Percentiles rank a stretch among this genome's conserved stretches.
These are phyloP conservation scores for Rhizopus delemar DNA, from an alignment of 371 early-diverging fungal species.

Conservation along the genomic window DNA sequence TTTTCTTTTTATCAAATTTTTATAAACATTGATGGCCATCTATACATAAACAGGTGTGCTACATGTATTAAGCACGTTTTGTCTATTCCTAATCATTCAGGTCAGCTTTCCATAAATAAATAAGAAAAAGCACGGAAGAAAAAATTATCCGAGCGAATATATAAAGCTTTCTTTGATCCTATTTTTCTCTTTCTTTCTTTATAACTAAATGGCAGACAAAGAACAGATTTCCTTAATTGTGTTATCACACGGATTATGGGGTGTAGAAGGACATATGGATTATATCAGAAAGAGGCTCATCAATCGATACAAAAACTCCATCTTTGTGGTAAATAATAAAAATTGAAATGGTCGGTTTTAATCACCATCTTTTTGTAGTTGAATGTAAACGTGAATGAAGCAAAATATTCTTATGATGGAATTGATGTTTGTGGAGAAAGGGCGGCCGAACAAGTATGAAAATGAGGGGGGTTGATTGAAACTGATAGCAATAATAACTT, in stretches of 20 bases:
- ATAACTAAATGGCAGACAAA: too few relatives aligned
- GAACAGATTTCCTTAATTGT: slow-evolving; percentile 40
- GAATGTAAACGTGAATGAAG: slow-evolving; percentile 54
- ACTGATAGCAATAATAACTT: not conserved
- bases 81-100: too few relatives aligned
- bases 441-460: slow-evolving; percentile 42
- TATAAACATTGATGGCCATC: slow-evolving; percentile 60
- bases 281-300: slow-evolving; percentile 43
- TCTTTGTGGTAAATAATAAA: slow-evolving; percentile 34
- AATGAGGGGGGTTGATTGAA: not conserved
- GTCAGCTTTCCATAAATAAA: too few relatives aligned
- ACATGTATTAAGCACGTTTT: not conserved
- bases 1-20: slow-evolving; percentile 72
- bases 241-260: slow-evolving; percentile 71
- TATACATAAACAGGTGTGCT: not conserved
- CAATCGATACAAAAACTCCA: slow-evolving; percentile 25
- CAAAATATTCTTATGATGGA: slow-evolving; percentile 68
- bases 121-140: too few relatives aligned
- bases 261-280: slow-evolving; percentile 56
- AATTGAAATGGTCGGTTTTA: not conserved
- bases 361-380: slow-evolving; percentile 31
- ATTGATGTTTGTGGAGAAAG: slow-evolving; percentile 68
- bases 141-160: too few relatives aligned
- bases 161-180: not conserved
- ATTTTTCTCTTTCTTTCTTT: not conserved